A percentile compares a stretch with the other conserved stretches of the same genome.
phyloP scores from a whole-genome alignment of 2,329 filamentous ascomycete species.

The Alternaria triticimaculans region DNA sequence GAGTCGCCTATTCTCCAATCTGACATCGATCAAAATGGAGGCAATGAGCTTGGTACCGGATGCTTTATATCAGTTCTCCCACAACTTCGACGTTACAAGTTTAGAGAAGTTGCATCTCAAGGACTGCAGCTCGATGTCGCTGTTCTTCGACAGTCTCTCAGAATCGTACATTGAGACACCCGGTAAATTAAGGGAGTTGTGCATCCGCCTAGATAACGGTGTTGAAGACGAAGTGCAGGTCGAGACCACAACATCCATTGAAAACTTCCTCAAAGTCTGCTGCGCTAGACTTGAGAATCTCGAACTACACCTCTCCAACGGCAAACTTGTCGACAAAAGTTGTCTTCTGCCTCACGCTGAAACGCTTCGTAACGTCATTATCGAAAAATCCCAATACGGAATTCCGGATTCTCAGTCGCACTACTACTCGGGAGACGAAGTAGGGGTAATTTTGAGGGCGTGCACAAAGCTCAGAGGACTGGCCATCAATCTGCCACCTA shows the following conservation, averaged over 20 bases:
- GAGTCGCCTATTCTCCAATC: neutral
- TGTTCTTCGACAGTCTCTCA: neutral
- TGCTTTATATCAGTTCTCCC: neutral
- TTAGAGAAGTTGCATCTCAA: neutral
- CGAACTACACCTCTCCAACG: fast-evolving
- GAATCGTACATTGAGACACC: neutral
- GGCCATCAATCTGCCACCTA: neutral
- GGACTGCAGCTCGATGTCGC: neutral
- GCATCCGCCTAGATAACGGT: neutral
- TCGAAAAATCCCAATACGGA: neutral
- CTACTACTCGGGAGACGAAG: neutral
- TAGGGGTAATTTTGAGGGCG: neutral
- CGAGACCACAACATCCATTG: neutral
- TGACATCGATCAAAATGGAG: neutral
- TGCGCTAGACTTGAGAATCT: neutral
- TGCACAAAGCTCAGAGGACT: neutral
- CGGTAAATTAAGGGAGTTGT: neutral
- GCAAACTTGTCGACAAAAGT: neutral
- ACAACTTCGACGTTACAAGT: neutral
- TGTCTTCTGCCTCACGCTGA: neutral
- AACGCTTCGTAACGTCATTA: neutral
- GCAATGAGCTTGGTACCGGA: neutral
- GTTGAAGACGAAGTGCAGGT: neutral
- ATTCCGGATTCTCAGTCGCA: neutral
- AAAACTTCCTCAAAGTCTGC: neutral